Evolutionary conservation across 129 eudicot species (phyloP).

Genomic region (Flaveria ramosissima): DNA sequence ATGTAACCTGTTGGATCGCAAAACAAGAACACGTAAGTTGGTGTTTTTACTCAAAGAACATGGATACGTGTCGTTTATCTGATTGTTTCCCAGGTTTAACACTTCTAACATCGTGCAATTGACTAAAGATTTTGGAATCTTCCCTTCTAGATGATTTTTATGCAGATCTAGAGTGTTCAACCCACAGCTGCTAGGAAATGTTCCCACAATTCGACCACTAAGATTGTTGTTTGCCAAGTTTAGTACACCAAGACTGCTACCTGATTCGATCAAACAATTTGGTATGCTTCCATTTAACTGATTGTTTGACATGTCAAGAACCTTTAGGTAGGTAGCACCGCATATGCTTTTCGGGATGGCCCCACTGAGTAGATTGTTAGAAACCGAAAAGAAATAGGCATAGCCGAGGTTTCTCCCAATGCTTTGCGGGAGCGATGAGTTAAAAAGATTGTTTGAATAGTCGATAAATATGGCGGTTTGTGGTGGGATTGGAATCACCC

Average conservation of each 20-base stretch:
- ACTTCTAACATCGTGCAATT: constrained; percentile 53
- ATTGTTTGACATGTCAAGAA: constrained; percentile 62
- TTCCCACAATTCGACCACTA: constrained; percentile 35
- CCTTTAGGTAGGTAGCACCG: constrained; percentile 40
- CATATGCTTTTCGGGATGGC: constrained; percentile 54
- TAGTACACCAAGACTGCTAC: constrained; percentile 41
- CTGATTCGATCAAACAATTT: constrained; percentile 39
- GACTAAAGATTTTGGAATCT: constrained; percentile 45
- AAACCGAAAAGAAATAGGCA: constrained; percentile 50
- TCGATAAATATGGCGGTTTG: constrained; percentile 43
- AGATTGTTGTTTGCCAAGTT: constrained; percentile 48
- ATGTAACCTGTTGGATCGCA: constrained; percentile 52
- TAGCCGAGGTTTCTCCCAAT: constrained; percentile 24
- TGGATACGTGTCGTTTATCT: constrained; percentile 48
- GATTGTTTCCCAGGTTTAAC: constrained; percentile 55
- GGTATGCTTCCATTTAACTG: constrained; percentile 45
- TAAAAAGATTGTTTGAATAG: constrained; percentile 58
- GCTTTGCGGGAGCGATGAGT: constrained; percentile 39
- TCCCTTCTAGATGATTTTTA: constrained; percentile 44
- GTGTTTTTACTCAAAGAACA: constrained; percentile 49
- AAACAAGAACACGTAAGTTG: constrained; percentile 54
- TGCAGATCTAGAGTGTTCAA: constrained; percentile 60
- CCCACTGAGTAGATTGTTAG: constrained; percentile 52
- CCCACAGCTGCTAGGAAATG: constrained; percentile 41
- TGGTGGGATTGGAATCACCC: constrained; percentile 53